These are phyloP conservation scores for Sonneratia caseolaris DNA, from an alignment of 345 rosid genomes.

Conservation along the genomic window DNA sequence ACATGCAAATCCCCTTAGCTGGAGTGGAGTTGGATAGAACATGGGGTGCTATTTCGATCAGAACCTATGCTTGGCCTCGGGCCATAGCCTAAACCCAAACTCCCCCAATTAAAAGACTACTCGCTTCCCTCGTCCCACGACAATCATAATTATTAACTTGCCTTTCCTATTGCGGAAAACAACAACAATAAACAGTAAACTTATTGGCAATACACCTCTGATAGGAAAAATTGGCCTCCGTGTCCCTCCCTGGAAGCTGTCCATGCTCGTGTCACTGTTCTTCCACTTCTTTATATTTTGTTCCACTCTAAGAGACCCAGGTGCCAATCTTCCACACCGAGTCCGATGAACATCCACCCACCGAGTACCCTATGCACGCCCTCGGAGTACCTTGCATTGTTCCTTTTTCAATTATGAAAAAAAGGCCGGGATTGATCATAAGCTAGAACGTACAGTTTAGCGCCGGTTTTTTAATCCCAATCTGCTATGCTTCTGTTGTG, in stretches of 20 bases:
- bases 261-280: background rate
- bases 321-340: too few species aligned
- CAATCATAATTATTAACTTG: too few species aligned
- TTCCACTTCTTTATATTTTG: background rate
- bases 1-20: background rate
- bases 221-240: background rate
- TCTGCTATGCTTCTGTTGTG: background rate
- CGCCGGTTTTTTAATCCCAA: background rate
- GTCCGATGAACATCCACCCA: too few species aligned
- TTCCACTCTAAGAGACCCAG: too few species aligned
- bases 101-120: background rate
- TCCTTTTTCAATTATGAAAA: too few species aligned
- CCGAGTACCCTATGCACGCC: too few species aligned
- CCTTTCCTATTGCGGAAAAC: background rate
- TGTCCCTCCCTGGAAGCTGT: constrained; percentile 2
- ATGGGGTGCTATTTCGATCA: background rate
- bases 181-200: too few species aligned
- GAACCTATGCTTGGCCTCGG: background rate
- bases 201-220: background rate
- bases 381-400: too few species aligned
- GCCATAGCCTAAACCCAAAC: background rate
- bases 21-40: background rate
- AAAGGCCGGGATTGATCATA: too few species aligned
- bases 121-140: too few species aligned
- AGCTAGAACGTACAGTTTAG: background rate